Evolutionary conservation across 1,139 yeast species (phyloP), one percentile per base, ranked within the genome.

Genomic region (Blastobotrys persicus): DNA sequence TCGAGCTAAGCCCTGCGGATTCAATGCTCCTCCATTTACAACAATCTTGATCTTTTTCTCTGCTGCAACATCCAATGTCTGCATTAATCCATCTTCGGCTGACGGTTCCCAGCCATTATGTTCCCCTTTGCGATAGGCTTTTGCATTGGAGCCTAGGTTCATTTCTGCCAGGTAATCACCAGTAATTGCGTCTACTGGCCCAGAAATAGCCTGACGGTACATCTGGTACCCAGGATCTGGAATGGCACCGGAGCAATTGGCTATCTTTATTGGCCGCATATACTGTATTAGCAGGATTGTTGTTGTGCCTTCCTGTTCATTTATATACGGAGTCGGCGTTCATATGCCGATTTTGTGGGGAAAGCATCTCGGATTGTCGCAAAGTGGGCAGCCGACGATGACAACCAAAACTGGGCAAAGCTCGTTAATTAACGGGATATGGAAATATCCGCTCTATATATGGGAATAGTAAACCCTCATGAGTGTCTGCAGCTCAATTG

Each of bases 161-260:
- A 59, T 53, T 42, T 59, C 62, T 13, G 62, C 58, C 32, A 59
- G 48, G 41, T 52, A 59, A 47, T 59, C 62, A 2, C 62, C 62
- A 20, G 52, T 56, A 13, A 59, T 52, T 12, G 63, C 63, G 40
- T 59, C 62, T 20, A 59, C 51, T 3, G 42, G 47, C 16, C 42
- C 49, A 5, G 37, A 31, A 11, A 13, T 7, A 2, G 44, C 49
- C 44, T 33, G 46, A 7, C 46, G 46, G 17, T 14, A 44, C 46
- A 47, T 47, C 31, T 43, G 45, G 35, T 45, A 47, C 37, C 74
- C 46, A 4, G 46, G 46, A 18, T 43, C 46, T 12, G 46, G 37
- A 32, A 43, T 43, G 5, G 46, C 46, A 3, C 46, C 46, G 13
- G 46, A 43, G 32, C 46, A 43, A 14, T 43, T 43, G n/a, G 46